Base-by-base conservation (phyloP, 352 stramenopile genomes). In the Phytophthora sp. region DNA sequence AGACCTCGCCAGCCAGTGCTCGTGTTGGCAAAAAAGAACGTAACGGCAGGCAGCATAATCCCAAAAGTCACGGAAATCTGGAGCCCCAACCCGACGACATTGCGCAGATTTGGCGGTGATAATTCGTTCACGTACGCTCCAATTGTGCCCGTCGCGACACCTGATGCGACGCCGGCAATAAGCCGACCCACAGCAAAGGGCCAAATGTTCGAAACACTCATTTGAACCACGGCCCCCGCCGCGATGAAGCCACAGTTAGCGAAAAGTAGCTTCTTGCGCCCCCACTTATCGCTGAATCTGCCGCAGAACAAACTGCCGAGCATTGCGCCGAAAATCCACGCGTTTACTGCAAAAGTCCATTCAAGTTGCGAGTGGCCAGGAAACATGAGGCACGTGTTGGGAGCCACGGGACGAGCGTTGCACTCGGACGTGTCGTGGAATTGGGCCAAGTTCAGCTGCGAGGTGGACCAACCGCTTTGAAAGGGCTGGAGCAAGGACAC, bases 1-100 rank as follows among this genome's bases (percentile, higher is more conserved):
- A 83, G 20, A 49, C 46, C 61, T 56, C 63, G 30, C 81, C 82
- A 90, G 11, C 76, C 80, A 5, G 54, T 58, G 24, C 62, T 71
- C 2, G 79, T 82, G 56, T 83, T 74, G 30, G 72, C 69, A 57
- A 85, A 83, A 65, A 86, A 89, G 63, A 89, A 88, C 13, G 76
- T 66, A 45, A 70, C 24, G 65, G 57, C 24, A 21, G 84, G 76
- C 11, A 82, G 29, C 27, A 89, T 41, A 42, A 86, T 80, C 21
- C 77, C 77, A 38, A 85, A 66, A 0, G 69, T 77, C 23, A 89
- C 68, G 0, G 73, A 76, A 26, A 84, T 76, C 45, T 89, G 79
- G 30, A 86, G 65, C 11, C 74, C 69, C 29, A 71, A 35, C 31
- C 63, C 63, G 8, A 71, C 31, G 6, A 71, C 24, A 30, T 71